These are phyloP conservation scores for Whalleya microplaca DNA, from an alignment of 2,329 filamentous ascomycete genomes.

Conservation along the genomic window DNA sequence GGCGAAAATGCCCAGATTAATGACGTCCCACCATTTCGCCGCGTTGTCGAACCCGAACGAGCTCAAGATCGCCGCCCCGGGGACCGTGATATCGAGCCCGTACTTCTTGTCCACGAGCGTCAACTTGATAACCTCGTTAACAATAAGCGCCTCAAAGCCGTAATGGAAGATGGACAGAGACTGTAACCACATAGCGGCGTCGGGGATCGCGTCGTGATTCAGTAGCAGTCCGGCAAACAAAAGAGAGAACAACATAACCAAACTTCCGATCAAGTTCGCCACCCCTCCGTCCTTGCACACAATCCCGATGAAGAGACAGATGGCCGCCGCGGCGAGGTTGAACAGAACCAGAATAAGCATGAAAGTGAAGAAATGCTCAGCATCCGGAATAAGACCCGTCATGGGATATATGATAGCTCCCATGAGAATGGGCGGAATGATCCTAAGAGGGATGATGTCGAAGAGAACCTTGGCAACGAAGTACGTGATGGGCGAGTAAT, in stretches of 20 bases:
- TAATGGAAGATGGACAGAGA: constrained; percentile 97
- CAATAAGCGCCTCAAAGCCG: constrained; percentile 92
- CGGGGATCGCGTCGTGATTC: constrained; percentile 91
- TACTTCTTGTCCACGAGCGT: constrained; percentile 94
- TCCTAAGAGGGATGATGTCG: constrained; percentile 90
- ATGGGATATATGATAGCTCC: constrained; percentile 97
- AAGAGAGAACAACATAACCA: constrained; percentile 97
- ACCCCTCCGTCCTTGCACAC: constrained; percentile 90
- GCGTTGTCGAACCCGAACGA: constrained; percentile 92
- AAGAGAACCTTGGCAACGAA: constrained; percentile 98
- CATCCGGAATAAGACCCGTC: constrained; percentile 86
- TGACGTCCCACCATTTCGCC: constrained; percentile 82
- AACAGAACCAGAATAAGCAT: constrained; percentile 91
- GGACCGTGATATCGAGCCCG: constrained; percentile 93
- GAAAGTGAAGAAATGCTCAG: constrained; percentile 86
- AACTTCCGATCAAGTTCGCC: constrained; percentile 88
- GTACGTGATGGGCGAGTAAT: constrained; percentile 92
- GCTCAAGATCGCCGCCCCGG: constrained; percentile 89
- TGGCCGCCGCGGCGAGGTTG: constrained; percentile 90
- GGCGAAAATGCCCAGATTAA: constrained; percentile 81
- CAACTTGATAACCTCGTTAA: constrained; percentile 92
- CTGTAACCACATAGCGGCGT: constrained; percentile 86
- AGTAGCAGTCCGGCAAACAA: constrained; percentile 92
- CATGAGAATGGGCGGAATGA: constrained; percentile 93
- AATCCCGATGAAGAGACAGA: constrained; percentile 96